These are phyloP conservation scores for Paspalum vaginatum DNA, from an alignment of 176 grass and related monocot species.

Conservation along the genomic window DNA sequence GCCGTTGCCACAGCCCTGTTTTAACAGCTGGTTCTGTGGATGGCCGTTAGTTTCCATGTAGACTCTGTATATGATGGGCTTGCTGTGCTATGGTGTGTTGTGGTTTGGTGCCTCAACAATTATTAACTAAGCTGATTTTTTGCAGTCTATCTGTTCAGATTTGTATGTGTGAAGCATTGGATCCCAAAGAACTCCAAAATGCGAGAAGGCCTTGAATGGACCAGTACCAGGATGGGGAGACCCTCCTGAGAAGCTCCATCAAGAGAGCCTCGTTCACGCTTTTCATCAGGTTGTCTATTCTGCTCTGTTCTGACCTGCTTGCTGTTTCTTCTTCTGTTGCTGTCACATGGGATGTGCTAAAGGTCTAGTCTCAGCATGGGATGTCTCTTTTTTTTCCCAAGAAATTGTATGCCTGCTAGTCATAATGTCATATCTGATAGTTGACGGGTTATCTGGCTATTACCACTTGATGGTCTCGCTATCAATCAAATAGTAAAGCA, in stretches of 20 bases:
- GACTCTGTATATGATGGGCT: not conserved
- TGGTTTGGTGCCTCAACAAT: not conserved
- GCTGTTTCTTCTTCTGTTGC: conserved; percentile 1
- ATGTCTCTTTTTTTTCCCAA: not conserved
- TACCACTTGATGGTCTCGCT: not conserved
- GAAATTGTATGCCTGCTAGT: not conserved
- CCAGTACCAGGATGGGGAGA: conserved; percentile 96
- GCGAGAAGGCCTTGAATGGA: conserved; percentile 83
- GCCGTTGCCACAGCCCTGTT: not conserved
- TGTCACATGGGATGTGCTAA: not conserved
- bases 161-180: conserved; percentile 94
- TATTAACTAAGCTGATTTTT: conserved; percentile 43
- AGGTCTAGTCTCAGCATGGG: not conserved
- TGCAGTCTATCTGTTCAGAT: conserved; percentile 42
- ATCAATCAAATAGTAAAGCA: not conserved
- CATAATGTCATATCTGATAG: not conserved
- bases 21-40: not conserved
- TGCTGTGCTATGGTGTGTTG: not conserved
- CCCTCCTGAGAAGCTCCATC: conserved; percentile 99
- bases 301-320: conserved; percentile 14
- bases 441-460: not conserved
- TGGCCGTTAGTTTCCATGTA: not conserved
- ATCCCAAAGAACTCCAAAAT: conserved; percentile 99
- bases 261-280: conserved; percentile 67
- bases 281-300: conserved; percentile 53